Conservation (phyloP, 2,329 filamentous ascomycete genomes). For the Alternaria novae-zelandiae region DNA sequence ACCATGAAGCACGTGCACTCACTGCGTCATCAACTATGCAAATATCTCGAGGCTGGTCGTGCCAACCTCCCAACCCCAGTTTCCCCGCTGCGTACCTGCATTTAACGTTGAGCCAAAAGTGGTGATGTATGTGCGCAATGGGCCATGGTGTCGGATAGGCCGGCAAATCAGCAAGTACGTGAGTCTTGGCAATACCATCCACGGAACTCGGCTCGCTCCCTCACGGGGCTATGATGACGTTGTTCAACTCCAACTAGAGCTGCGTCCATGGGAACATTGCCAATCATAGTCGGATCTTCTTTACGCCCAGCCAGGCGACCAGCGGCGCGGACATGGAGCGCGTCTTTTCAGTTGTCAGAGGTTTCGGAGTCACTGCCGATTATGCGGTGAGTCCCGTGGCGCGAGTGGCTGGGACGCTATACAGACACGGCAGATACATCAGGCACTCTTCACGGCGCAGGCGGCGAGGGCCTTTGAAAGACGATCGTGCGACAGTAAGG, state of each 20-base stretch:
- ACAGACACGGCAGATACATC: background rate
- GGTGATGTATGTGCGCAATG: background rate
- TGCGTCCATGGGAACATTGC: background rate
- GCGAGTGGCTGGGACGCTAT: background rate
- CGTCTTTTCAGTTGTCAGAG: background rate
- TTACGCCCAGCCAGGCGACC: background rate
- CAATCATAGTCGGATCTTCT: background rate
- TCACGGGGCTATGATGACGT: constrained; percentile 12
- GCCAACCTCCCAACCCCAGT: background rate
- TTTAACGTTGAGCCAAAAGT: background rate
- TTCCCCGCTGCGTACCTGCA: constrained; percentile 8
- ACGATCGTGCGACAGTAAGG: constrained; percentile 6
- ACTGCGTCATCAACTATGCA: background rate
- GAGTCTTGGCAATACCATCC: constrained; percentile 10
- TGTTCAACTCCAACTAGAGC: background rate
- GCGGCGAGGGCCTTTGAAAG: constrained; percentile 4
- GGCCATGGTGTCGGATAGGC: background rate
- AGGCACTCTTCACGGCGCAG: constrained; percentile 2
- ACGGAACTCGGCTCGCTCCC: constrained; percentile 5
- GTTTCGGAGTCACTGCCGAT: background rate
- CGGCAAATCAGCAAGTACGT: constrained; percentile 1
- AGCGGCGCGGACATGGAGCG: background rate
- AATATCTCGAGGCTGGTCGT: background rate
- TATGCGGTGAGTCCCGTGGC: background rate
- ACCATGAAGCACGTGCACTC: background rate